phyloP scores from a whole-genome alignment of 108 stramenopile genomes.

The Stephanodiscus minutulus region DNA sequence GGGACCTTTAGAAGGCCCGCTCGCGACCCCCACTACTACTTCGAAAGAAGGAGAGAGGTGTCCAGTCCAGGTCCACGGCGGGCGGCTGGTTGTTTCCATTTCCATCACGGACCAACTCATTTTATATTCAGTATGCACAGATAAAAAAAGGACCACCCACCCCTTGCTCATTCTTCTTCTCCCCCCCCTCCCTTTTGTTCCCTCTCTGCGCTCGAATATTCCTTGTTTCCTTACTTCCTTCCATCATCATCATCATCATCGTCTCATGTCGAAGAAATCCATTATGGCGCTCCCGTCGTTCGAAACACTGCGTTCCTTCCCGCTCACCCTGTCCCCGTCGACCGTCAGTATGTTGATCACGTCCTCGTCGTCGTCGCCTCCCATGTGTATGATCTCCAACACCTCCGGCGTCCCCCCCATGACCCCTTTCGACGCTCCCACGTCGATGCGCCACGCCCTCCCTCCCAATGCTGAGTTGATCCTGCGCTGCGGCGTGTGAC shows the following conservation, averaged over 20 bases:
- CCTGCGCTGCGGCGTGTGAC: conserved; percentile 72
- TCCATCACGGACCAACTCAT: too few relatives aligned
- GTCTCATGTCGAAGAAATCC: conserved; percentile 16
- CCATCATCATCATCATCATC: neutral
- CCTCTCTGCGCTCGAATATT: neutral
- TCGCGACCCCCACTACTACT: too few relatives aligned
- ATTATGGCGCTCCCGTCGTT: conserved; percentile 9
- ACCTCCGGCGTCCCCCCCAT: conserved; percentile 74
- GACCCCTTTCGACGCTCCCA: conserved; percentile 65
- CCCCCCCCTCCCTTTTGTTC: neutral
- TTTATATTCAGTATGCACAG: too few relatives aligned
- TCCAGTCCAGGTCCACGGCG: too few relatives aligned
- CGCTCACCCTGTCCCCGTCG: conserved; percentile 41
- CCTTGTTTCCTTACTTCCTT: neutral
- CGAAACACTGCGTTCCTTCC: conserved; percentile 37
- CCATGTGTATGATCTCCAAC: conserved; percentile 68
- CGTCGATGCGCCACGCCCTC: conserved; percentile 79
- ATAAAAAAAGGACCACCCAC: neutral
- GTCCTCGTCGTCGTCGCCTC: conserved; percentile 51
- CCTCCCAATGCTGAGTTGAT: conserved; percentile 73
- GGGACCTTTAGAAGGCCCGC: too few relatives aligned
- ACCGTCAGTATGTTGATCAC: conserved; percentile 45
- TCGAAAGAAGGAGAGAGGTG: too few relatives aligned
- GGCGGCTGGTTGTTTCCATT: too few relatives aligned
- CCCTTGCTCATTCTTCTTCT: neutral